Evolutionary conservation across 768 basidiomycete species (phyloP).

Genomic region (Lactarius quietus): DNA sequence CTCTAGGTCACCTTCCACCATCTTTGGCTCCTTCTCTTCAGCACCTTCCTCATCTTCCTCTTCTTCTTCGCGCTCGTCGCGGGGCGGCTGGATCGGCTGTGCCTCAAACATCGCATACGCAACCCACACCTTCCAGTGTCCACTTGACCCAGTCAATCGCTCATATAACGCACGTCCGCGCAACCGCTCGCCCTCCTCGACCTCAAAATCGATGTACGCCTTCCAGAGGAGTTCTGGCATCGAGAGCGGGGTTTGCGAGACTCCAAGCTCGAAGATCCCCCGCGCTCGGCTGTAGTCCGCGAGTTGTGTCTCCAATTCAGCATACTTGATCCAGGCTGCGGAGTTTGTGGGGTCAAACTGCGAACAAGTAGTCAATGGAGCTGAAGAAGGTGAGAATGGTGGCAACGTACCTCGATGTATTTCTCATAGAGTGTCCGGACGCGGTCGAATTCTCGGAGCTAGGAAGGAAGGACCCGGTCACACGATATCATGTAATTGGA

Average conservation of each 20-base stretch:
- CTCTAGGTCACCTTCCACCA: constrained; percentile 66
- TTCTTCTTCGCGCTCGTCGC: constrained; percentile 66
- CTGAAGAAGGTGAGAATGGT: neutral
- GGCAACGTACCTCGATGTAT: constrained; percentile 71
- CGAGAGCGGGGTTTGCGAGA: constrained; percentile 76
- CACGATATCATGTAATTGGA: constrained; percentile 11
- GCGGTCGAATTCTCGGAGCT: constrained; percentile 94
- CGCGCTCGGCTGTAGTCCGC: constrained; percentile 87
- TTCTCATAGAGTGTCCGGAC: constrained; percentile 91
- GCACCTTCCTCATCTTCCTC: constrained; percentile 54
- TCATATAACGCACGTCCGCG: constrained; percentile 84
- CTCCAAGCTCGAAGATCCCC: constrained; percentile 90
- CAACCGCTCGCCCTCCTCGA: constrained; percentile 88
- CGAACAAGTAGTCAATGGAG: constrained; percentile 1
- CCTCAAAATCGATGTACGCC: constrained; percentile 95
- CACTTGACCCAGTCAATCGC: constrained; percentile 76
- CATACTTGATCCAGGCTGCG: constrained; percentile 93
- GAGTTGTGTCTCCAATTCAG: constrained; percentile 84
- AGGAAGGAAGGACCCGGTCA: constrained; percentile 13
- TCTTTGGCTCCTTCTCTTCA: constrained; percentile 49
- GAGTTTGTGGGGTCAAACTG: constrained; percentile 89
- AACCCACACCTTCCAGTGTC: constrained; percentile 97
- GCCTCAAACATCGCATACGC: constrained; percentile 92
- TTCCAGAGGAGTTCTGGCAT: constrained; percentile 97
- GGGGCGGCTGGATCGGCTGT: constrained; percentile 61